phyloP scores from a whole-genome alignment of 1,139 yeast species.

The Eremothecium coryli region DNA sequence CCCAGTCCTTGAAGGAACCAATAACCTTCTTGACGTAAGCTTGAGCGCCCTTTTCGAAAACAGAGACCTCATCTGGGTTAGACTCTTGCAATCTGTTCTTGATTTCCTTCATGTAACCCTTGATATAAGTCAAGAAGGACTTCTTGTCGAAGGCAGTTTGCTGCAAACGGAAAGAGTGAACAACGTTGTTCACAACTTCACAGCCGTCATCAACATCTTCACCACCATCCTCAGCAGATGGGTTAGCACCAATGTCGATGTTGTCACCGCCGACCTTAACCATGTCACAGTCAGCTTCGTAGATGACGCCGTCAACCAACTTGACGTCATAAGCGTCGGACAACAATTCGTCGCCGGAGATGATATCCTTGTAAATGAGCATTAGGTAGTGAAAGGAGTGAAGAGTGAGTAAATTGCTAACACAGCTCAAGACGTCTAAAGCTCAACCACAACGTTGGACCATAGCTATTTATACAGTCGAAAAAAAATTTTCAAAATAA shows the following conservation, averaged over 20 bases:
- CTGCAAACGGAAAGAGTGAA: slow-evolving; percentile 96
- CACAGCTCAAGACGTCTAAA: too few relatives aligned
- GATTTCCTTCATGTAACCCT: slow-evolving; percentile 96
- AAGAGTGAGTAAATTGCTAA: too few relatives aligned
- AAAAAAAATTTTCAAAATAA: too few relatives aligned
- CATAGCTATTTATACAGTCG: too few relatives aligned
- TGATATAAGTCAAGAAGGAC: slow-evolving; percentile 89
- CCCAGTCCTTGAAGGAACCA: slow-evolving; percentile 96
- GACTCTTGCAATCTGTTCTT: slow-evolving; percentile 82
- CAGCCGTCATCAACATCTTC: slow-evolving; percentile 78
- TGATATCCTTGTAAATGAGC: slow-evolving; percentile 52
- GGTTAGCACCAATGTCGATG: slow-evolving; percentile 98
- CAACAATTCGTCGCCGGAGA: slow-evolving; percentile 92
- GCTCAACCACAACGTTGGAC: too few relatives aligned
- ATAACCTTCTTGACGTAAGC: slow-evolving; percentile 92
- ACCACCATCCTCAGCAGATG: slow-evolving; percentile 92
- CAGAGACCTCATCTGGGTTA: slow-evolving; percentile 76
- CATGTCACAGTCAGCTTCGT: slow-evolving; percentile 95
- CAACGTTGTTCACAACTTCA: slow-evolving; percentile 93
- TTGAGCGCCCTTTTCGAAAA: slow-evolving; percentile 94
- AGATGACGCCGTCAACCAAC: slow-evolving; percentile 80
- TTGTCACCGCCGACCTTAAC: slow-evolving; percentile 82
- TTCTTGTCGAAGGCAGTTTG: slow-evolving; percentile 94
- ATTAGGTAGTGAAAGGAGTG: slow-evolving; percentile 14
- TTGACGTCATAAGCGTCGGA: slow-evolving; percentile 93